Percentiles rank a stretch among this genome's conserved stretches.
Conservation (phyloP, 2,329 filamentous ascomycete genomes). For the Microdochium paspali region DNA sequence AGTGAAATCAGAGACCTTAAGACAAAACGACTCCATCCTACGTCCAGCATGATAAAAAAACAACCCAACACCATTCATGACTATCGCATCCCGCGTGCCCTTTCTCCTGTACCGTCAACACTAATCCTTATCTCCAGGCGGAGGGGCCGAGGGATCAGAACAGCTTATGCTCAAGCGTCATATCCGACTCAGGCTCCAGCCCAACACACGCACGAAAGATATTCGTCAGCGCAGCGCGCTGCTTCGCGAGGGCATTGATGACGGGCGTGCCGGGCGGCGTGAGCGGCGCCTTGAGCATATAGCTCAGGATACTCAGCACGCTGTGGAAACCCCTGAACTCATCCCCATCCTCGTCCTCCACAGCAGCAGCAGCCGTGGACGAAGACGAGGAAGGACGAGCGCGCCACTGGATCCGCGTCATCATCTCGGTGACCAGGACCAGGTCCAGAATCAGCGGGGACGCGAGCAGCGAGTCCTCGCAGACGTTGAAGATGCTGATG, state of each 20-base stretch:
- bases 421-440: slow-evolving; percentile 88
- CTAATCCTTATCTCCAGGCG: too few species aligned
- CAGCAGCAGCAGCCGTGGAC: background rate
- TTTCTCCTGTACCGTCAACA: too few species aligned
- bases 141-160: too few species aligned
- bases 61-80: too few species aligned
- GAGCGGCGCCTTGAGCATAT: slow-evolving; percentile 96
- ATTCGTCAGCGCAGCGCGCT: slow-evolving; percentile 89
- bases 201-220: slow-evolving; percentile 98
- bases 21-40: too few species aligned
- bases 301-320: slow-evolving; percentile 93
- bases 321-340: slow-evolving; percentile 94
- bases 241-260: slow-evolving; percentile 91
- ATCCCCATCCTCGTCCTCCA: slow-evolving; percentile 34
- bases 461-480: slow-evolving; percentile 93
- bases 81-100: too few species aligned
- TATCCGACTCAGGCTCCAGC: slow-evolving; percentile 93
- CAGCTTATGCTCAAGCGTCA: slow-evolving; percentile 98
- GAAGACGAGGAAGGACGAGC: slow-evolving; percentile 33
- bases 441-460: slow-evolving; percentile 96
- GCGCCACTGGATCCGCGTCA: slow-evolving; percentile 97
- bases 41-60: too few species aligned
- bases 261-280: slow-evolving; percentile 93
- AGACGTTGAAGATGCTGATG: slow-evolving; percentile 97
- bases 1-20: too few species aligned